These are phyloP conservation scores for Lactarius sanguifluus DNA, from an alignment of 768 basidiomycete species.

Conservation along the genomic window DNA sequence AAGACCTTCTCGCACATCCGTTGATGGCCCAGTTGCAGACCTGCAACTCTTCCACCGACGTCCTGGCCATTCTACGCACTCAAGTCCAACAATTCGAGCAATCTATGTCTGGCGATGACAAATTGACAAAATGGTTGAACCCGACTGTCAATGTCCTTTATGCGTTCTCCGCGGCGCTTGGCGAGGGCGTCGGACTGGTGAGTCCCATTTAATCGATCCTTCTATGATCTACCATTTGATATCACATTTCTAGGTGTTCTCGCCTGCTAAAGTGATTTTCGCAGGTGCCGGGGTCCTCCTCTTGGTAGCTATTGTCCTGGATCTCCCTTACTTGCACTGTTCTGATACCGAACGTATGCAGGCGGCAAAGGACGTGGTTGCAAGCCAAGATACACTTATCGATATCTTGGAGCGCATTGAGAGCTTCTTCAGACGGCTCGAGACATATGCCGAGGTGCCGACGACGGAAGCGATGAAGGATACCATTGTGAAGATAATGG, in stretches of 20 bases:
- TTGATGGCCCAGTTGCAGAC: neutral
- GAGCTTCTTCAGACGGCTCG: neutral
- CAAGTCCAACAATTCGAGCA: neutral
- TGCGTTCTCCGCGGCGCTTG: neutral
- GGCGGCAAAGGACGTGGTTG: neutral
- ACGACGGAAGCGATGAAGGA: neutral
- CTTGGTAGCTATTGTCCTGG: neutral
- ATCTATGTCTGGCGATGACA: neutral
- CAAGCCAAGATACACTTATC: no score
- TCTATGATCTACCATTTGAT: neutral
- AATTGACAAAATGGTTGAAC: neutral
- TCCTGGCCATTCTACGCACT: neutral
- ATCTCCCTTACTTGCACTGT: neutral
- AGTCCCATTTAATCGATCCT: neutral
- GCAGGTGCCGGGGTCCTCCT: neutral
- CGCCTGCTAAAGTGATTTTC: neutral
- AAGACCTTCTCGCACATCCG: neutral
- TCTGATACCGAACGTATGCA: neutral
- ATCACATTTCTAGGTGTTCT: neutral
- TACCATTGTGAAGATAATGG: neutral
- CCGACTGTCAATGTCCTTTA: neutral
- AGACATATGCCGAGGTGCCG: neutral
- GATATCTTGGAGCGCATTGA: conserved; percentile 1
- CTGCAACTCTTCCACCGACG: conserved; percentile 5
- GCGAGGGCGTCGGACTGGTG: neutral